These are phyloP conservation scores for Solanum gandarillasii DNA, from an alignment of 257 asterid genomes.

Conservation along the genomic window DNA sequence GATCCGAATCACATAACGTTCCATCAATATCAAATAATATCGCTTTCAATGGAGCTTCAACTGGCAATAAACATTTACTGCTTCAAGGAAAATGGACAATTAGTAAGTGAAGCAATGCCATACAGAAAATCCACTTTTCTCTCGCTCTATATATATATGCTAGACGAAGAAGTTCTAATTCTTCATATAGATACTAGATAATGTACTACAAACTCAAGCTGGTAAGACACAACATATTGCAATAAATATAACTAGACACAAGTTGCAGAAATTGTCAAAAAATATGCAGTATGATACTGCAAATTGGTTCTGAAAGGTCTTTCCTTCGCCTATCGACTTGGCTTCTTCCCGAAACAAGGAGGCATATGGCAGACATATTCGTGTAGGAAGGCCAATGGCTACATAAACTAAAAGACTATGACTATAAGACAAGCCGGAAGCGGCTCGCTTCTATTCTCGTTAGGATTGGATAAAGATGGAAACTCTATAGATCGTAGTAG, in stretches of 20 bases:
- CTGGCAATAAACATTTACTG: constrained; percentile 31
- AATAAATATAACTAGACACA: not conserved
- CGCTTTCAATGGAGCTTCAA: constrained; percentile 65
- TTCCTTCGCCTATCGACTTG: not conserved
- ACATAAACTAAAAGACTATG: not conserved
- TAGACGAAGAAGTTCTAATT: not conserved
- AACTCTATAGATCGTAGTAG: not conserved
- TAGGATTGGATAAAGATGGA: not conserved
- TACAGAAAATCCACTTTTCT: not conserved
- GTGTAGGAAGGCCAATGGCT: not conserved
- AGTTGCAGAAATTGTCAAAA: not conserved
- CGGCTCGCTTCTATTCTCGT: not conserved
- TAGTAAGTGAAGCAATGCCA: not conserved
- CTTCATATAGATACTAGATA: not conserved
- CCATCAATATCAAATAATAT: constrained; percentile 84
- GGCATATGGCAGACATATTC: not conserved
- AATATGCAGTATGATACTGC: not conserved
- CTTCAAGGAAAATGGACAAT: constrained; percentile 1
- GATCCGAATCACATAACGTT: constrained; percentile 76
- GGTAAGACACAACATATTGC: not conserved
- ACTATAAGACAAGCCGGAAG: not conserved
- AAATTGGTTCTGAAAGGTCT: not conserved
- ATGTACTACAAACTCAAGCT: not conserved
- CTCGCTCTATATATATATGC: not conserved
- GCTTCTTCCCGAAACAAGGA: not conserved